These are phyloP conservation scores for Saturnispora ahearnii DNA, from an alignment of 805 yeast species.

Conservation along the genomic window DNA sequence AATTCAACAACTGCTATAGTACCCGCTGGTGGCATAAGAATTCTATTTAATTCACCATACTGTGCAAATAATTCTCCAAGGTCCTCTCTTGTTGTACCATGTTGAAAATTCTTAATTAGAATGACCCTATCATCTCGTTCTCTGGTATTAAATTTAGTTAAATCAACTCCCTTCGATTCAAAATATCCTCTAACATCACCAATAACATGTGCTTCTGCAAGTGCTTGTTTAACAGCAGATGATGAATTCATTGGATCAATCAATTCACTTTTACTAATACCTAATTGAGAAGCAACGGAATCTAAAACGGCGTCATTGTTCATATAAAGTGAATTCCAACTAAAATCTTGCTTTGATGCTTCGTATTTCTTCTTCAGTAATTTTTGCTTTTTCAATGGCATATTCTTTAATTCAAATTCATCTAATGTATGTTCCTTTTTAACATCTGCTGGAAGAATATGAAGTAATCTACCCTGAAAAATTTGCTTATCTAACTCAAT, in stretches of 20 bases:
- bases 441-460: slow-evolving; percentile 76
- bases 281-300: slow-evolving; percentile 77
- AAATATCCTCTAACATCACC: slow-evolving; percentile 85
- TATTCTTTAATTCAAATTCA: slow-evolving; percentile 82
- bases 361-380: slow-evolving; percentile 76
- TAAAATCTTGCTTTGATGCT: slow-evolving; percentile 79
- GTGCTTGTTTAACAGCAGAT: slow-evolving; percentile 92
- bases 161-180: slow-evolving; percentile 77
- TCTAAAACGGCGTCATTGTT: slow-evolving; percentile 87
- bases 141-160: slow-evolving; percentile 55
- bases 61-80: slow-evolving; percentile 72
- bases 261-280: slow-evolving; percentile 72
- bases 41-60: slow-evolving; percentile 69
- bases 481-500: slow-evolving; percentile 71
- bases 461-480: slow-evolving; percentile 89
- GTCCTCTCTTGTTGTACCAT: slow-evolving; percentile 74
- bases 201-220: slow-evolving; percentile 94
- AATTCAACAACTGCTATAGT: slow-evolving; percentile 92
- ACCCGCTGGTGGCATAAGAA: slow-evolving; percentile 93
- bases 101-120: slow-evolving; percentile 84
- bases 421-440: slow-evolving; percentile 78
- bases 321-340: slow-evolving; percentile 92
- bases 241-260: slow-evolving; percentile 79
- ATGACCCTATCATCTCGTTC: slow-evolving; percentile 76
- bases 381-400: slow-evolving; percentile 86